A percentile compares a stretch with the other conserved stretches of the same genome.
Conservation (phyloP, 1,139 yeast genomes). For the Sugiyamaella grinbergsii region DNA sequence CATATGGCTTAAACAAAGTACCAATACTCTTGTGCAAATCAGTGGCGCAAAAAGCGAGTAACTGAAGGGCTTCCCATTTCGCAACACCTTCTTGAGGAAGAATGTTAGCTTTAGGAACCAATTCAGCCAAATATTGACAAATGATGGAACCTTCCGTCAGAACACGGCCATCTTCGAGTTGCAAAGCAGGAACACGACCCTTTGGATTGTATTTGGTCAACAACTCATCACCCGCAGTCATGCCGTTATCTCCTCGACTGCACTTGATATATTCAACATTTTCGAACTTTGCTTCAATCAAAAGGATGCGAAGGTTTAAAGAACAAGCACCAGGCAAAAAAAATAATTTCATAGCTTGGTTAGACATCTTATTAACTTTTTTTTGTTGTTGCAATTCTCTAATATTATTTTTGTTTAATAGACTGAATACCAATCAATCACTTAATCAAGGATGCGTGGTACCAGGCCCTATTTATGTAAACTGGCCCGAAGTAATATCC, state of each 20-base stretch:
- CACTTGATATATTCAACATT: slow-evolving; percentile 10
- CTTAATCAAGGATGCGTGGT: too few species aligned
- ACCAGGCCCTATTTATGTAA: too few species aligned
- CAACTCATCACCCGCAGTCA: slow-evolving; percentile 3
- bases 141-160: slow-evolving; percentile 14
- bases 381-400: too few species aligned
- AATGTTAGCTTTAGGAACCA: slow-evolving; percentile 10
- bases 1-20: slow-evolving; percentile 6
- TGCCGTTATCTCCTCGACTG: slow-evolving; percentile 6
- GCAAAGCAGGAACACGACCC: slow-evolving; percentile 16
- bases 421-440: too few species aligned
- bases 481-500: too few species aligned
- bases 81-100: slow-evolving; percentile 11
- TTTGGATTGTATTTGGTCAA: slow-evolving; percentile 10
- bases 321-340: slow-evolving; percentile 15
- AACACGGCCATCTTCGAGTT: slow-evolving; percentile 8
- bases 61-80: slow-evolving; percentile 13
- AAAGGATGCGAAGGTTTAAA: slow-evolving; percentile 7
- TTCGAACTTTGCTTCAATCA: slow-evolving; percentile 3
- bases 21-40: slow-evolving; percentile 10
- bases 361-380: not conserved
- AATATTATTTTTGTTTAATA: too few species aligned
- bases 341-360: slow-evolving; percentile 6
- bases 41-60: slow-evolving; percentile 10
- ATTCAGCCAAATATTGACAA: slow-evolving; percentile 11